Conservation (phyloP, 1,139 yeast species). For the Suhomyces atakaporum region DNA sequence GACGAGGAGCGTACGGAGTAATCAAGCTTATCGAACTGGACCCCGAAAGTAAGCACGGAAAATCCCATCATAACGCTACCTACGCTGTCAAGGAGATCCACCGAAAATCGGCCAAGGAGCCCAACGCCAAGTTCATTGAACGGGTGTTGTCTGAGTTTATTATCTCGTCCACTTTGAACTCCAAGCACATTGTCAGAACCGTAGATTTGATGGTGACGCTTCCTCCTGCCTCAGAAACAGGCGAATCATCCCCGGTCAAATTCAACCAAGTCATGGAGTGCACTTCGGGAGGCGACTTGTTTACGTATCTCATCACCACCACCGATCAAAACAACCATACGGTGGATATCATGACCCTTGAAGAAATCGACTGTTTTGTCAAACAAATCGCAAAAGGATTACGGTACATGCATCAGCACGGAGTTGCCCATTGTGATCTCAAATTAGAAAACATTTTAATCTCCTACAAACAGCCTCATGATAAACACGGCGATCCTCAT, state of each 20-base stretch:
- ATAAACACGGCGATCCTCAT: constrained; percentile 17
- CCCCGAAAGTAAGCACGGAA: constrained; percentile 22
- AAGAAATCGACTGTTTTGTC: constrained; percentile 70
- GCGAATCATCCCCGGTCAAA: constrained; percentile 35
- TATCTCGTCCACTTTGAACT: constrained; percentile 68
- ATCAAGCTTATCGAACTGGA: constrained; percentile 69
- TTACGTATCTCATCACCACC: constrained; percentile 32
- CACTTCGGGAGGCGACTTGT: constrained; percentile 74
- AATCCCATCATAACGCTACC: constrained; percentile 35
- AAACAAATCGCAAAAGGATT: constrained; percentile 68
- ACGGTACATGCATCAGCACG: constrained; percentile 67
- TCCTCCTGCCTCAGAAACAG: constrained; percentile 15
- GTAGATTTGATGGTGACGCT: constrained; percentile 60
- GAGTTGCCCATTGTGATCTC: constrained; percentile 74
- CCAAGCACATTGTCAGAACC: constrained; percentile 68
- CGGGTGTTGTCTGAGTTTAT: constrained; percentile 77
- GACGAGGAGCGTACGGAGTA: constrained; percentile 84
- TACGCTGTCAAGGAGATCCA: constrained; percentile 76
- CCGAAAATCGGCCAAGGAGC: constrained; percentile 37
- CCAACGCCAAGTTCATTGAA: constrained; percentile 60
- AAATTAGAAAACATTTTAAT: constrained; percentile 66
- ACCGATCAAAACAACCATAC: constrained; percentile 17
- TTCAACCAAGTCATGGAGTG: constrained; percentile 80
- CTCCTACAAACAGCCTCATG: constrained; percentile 17
- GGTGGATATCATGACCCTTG: constrained; percentile 31